Conservation (phyloP, 164 flowering plant genomes). For the Aristolochia californica region DNA sequence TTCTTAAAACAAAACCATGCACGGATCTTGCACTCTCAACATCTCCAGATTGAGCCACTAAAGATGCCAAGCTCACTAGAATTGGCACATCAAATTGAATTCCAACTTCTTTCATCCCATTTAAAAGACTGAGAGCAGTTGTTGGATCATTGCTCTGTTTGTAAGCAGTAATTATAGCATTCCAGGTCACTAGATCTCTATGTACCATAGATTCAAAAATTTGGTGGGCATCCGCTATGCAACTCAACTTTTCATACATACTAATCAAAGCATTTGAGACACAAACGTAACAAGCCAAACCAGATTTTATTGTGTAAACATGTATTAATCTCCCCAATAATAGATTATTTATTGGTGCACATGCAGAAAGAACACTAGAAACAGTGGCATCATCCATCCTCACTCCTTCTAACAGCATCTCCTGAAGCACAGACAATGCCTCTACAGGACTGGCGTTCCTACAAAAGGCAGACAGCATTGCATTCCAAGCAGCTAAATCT, state of each 20-base stretch:
- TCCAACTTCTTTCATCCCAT: constrained; percentile 10
- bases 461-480: not conserved
- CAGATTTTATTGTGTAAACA: no score
- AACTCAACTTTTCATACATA: no score
- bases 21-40: constrained; percentile 1
- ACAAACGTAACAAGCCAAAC: no score
- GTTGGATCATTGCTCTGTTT: constrained; percentile 6
- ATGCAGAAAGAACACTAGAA: constrained; percentile 3
- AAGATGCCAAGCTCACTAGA: constrained; percentile 6
- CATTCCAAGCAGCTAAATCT: not conserved
- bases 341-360: constrained; percentile 3
- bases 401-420: constrained; percentile 6
- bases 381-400: constrained; percentile 8
- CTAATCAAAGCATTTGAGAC: no score
- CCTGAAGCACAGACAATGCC: constrained; percentile 1
- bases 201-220: no score
- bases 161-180: constrained; percentile 10
- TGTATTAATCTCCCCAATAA: not conserved
- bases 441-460: constrained; percentile 3
- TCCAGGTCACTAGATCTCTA: constrained; percentile 8
- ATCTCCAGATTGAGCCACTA: constrained; percentile 6
- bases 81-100: constrained; percentile 9
- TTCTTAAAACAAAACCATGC: constrained; percentile 8
- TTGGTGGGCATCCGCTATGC: no score
- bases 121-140: constrained; percentile 9